phyloP scores from a whole-genome alignment of 257 asterid genomes.

The Solanum sitiens region DNA sequence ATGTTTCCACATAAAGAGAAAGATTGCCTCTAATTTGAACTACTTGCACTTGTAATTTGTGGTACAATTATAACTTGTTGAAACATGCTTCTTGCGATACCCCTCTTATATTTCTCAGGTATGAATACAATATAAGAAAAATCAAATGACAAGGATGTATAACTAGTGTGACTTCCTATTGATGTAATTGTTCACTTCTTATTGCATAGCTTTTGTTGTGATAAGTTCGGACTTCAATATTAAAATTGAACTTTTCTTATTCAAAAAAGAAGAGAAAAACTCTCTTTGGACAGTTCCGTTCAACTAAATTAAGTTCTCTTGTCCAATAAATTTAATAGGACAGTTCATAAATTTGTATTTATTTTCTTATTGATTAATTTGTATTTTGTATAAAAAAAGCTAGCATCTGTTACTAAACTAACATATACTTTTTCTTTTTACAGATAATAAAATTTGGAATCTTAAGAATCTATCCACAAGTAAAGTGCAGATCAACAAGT shows the following conservation, averaged over 20 bases:
- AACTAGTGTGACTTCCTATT: not conserved
- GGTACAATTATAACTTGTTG: not conserved
- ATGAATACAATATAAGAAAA: not conserved
- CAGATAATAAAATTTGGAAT: not conserved
- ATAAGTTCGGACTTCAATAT: not conserved
- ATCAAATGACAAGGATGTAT: not conserved
- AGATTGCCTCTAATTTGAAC: constrained; percentile 27
- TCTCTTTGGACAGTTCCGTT: not conserved
- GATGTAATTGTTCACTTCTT: not conserved
- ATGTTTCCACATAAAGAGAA: constrained; percentile 9
- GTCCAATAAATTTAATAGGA: not conserved
- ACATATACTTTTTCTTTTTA: not conserved
- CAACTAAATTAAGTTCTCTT: not conserved
- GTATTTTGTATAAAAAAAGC: not conserved
- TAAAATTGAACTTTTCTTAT: not conserved
- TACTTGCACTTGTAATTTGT: not conserved
- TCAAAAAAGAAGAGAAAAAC: not conserved
- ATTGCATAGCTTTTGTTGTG: not conserved
- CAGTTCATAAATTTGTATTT: not conserved
- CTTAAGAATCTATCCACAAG: not conserved
- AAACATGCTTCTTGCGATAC: not conserved
- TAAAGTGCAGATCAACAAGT: not conserved
- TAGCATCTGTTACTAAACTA: not conserved
- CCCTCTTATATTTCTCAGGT: not conserved
- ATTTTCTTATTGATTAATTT: not conserved